Evolutionary conservation across 2,329 filamentous ascomycete species (phyloP), one percentile per base, ranked within the genome.

Genomic region (Dryadomyces quercus-mongolicae): DNA sequence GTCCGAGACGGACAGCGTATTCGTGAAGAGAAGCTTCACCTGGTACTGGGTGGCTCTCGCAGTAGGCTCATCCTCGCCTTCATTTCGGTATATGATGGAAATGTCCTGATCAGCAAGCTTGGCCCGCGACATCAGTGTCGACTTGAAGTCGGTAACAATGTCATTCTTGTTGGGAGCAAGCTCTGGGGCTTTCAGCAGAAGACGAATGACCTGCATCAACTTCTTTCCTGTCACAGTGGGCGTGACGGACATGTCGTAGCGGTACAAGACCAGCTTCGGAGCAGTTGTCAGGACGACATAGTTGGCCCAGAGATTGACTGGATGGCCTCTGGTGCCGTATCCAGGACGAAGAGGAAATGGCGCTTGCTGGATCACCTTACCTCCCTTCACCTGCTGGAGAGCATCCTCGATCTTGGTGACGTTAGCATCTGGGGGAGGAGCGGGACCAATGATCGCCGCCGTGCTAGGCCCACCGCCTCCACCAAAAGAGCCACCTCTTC

Each of bases 81-180:
- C 67, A 2, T 53, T 36, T 1, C 63, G 63, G 56, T 69, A 70
- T 1, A 31, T 40, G 9, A 66, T 34, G 1, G 42, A 22, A 6
- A 47, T 13, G 3, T 12, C 12, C 10, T 52, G 50, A 43, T 56
- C 54, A 2, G 55, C 49, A 8, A 69, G 52, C 22, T 60, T 56
- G 12, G 43, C 54, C 1, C 59, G 61, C 6, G 66, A 60, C 34
- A 71, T 59, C 1, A 70, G 54, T 0, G 62, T 67, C 1, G 64
- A 62, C 54, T 57, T 63, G 58, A 68, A 70, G 53, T 69, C 68
- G 2, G 65, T 67, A 15, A 65, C 65, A 4, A 69, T 54, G 51
- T 64, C 59, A 13, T 47, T 42, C 3, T 51, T 50, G 45, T 52
- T 42, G 0, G 53, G 20, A 0, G 53, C 54, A 5, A 68, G 48